These are phyloP conservation scores for Cladophialophora exuberans DNA, from an alignment of 2,329 filamentous ascomycete species.

Conservation along the genomic window DNA sequence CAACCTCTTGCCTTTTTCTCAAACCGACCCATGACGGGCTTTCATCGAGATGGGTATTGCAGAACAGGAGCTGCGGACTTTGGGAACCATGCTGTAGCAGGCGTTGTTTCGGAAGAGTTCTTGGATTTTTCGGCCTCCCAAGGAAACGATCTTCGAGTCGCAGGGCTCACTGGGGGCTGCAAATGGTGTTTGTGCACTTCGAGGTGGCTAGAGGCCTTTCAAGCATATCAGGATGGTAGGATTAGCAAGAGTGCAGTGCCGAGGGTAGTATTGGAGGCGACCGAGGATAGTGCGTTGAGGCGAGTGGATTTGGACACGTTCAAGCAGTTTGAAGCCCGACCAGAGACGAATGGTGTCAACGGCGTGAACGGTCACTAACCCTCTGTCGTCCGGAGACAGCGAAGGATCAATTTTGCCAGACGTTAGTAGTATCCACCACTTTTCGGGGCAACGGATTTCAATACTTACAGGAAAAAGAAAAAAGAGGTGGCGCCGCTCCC, in stretches of 20 bases:
- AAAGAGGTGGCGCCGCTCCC: conserved; percentile 70
- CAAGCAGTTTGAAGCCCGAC: conserved; percentile 39
- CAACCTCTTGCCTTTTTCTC: conserved; percentile 63
- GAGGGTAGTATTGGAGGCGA: conserved; percentile 43
- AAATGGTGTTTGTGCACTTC: conserved; percentile 67
- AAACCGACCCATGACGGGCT: conserved; percentile 63
- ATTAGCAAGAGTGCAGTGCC: conserved; percentile 31
- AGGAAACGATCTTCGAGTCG: conserved; percentile 63
- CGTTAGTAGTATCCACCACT: conserved; percentile 29
- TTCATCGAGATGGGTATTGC: conserved; percentile 66
- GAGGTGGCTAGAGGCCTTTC: conserved; percentile 64
- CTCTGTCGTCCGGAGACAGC: not conserved
- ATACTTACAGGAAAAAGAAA: conserved; percentile 39
- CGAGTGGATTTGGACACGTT: conserved; percentile 41
- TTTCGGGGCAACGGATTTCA: not conserved
- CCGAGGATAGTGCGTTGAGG: conserved; percentile 42
- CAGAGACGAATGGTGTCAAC: conserved; percentile 32
- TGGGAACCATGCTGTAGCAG: conserved; percentile 65
- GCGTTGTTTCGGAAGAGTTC: conserved; percentile 62
- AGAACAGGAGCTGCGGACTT: conserved; percentile 57
- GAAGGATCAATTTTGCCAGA: not conserved
- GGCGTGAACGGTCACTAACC: conserved; percentile 21
- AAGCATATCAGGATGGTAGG: conserved; percentile 53
- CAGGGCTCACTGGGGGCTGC: conserved; percentile 61
- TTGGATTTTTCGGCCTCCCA: conserved; percentile 63